Conservation (phyloP, 2,329 filamentous ascomycete genomes). For the Capronia americana region DNA sequence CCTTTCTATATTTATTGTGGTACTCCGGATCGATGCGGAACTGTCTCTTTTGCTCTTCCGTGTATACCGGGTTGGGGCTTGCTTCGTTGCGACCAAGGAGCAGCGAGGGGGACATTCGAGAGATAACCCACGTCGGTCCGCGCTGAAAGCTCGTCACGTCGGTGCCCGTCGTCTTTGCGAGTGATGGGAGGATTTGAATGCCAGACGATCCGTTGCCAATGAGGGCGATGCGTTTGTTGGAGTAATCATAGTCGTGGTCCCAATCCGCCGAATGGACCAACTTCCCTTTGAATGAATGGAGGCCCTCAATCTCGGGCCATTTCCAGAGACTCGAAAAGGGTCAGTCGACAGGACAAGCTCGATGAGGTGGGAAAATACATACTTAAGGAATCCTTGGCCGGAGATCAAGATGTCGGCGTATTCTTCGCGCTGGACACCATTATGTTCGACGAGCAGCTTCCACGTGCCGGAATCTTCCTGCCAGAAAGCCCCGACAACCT, state of each 20-base stretch:
- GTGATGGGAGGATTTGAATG: conserved; percentile 48
- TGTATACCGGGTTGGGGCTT: conserved; percentile 36
- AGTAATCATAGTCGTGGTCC: conserved; percentile 40
- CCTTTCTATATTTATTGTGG: conserved; percentile 47
- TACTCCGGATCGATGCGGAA: conserved; percentile 40
- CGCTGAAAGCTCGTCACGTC: conserved; percentile 45
- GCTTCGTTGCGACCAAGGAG: conserved; percentile 34
- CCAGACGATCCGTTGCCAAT: conserved; percentile 46
- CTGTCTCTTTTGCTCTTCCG: conserved; percentile 43
- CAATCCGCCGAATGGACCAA: conserved; percentile 42
- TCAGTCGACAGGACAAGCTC: background rate
- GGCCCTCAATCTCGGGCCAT: conserved; percentile 43
- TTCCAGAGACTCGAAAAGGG: conserved; percentile 3
- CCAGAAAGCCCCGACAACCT: background rate
- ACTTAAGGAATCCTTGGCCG: conserved; percentile 61
- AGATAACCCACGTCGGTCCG: conserved; percentile 44
- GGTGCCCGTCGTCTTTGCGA: conserved; percentile 32
- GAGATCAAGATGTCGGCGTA: conserved; percentile 61
- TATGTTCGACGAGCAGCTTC: conserved; percentile 22
- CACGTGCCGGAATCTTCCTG: background rate
- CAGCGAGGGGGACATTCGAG: conserved; percentile 39
- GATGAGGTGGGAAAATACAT: background rate
- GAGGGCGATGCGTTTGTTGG: conserved; percentile 41
- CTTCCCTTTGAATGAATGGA: conserved; percentile 40
- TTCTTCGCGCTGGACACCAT: conserved; percentile 10